Conservation (phyloP, 345 rosid genomes). For the Euclidium syriacum region DNA sequence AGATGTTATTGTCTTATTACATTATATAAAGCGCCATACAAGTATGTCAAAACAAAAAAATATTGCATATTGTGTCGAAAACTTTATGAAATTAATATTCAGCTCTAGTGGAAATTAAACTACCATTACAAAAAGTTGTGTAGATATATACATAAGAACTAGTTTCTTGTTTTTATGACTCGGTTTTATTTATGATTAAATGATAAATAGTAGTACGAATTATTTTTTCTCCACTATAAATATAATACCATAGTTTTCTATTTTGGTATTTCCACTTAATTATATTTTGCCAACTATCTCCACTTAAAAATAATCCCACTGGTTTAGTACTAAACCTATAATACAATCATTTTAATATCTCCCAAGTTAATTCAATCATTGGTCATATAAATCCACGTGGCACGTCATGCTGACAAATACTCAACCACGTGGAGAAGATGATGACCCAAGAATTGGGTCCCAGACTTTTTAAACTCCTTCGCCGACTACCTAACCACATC, state of each 20-base stretch:
- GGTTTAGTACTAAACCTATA: background rate
- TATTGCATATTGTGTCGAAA: background rate
- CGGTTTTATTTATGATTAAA: background rate
- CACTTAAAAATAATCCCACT: conserved; percentile 14
- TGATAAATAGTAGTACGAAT: background rate
- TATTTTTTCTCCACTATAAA: background rate
- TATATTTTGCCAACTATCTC: conserved; percentile 1
- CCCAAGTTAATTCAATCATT: conserved; percentile 17
- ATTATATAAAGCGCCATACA: background rate
- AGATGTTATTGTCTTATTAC: background rate
- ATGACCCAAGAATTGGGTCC: conserved; percentile 13
- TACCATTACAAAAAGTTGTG: background rate
- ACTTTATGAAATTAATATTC: too few species aligned
- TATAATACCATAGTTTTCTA: background rate
- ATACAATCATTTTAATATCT: background rate
- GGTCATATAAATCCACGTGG: conserved; percentile 22
- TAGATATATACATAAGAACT: too few species aligned
- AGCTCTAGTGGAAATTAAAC: background rate
- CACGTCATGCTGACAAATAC: conserved; percentile 13
- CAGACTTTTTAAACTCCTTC: background rate
- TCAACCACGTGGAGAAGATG: conserved; percentile 25
- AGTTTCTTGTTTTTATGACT: background rate
- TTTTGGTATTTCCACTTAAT: background rate
- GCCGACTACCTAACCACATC: conserved; percentile 25
- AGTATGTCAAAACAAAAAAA: background rate